These are phyloP conservation scores for Peterozyma toletana DNA, from an alignment of 805 yeast species.

Conservation along the genomic window DNA sequence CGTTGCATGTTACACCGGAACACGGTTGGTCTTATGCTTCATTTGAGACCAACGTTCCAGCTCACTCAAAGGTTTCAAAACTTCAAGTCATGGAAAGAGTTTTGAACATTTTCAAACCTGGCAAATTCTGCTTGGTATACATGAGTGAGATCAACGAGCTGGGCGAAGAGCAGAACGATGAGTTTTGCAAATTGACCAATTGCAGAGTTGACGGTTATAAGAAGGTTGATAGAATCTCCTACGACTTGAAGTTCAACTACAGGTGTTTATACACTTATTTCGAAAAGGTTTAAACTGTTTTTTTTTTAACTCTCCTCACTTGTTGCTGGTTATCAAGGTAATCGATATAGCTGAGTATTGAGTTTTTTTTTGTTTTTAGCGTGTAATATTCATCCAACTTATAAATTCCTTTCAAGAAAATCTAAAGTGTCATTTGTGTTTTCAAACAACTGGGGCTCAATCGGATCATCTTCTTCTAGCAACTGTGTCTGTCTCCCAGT, in stretches of 20 bases:
- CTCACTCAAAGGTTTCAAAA: constrained; percentile 32
- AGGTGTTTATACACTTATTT: constrained; percentile 66
- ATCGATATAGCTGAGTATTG: no score
- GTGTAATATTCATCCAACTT: no score
- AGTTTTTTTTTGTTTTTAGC: no score
- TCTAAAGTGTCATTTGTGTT: no score
- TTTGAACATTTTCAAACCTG: constrained; percentile 63
- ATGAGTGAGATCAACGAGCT: constrained; percentile 15
- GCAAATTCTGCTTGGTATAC: constrained; percentile 49
- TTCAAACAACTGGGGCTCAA: no score
- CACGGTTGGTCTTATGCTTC: constrained; percentile 93
- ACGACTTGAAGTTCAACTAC: constrained; percentile 67
- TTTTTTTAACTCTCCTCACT: no score
- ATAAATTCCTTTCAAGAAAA: no score
- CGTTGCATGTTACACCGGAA: constrained; percentile 93
- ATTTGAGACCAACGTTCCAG: constrained; percentile 81
- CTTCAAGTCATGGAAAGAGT: constrained; percentile 53
- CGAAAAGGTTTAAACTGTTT: constrained; percentile 23
- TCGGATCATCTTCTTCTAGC: no score
- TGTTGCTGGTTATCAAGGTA: no score
- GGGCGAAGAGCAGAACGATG: constrained; percentile 15
- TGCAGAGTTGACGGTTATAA: constrained; percentile 38
- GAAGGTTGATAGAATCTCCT: constrained; percentile 59
- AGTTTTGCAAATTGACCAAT: constrained; percentile 25
- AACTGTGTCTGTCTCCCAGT: no score